Percentiles rank a stretch among this genome's conserved stretches.
Evolutionary conservation across 805 yeast species (phyloP).

Genomic region (Kodamaea jinghongensis): DNA sequence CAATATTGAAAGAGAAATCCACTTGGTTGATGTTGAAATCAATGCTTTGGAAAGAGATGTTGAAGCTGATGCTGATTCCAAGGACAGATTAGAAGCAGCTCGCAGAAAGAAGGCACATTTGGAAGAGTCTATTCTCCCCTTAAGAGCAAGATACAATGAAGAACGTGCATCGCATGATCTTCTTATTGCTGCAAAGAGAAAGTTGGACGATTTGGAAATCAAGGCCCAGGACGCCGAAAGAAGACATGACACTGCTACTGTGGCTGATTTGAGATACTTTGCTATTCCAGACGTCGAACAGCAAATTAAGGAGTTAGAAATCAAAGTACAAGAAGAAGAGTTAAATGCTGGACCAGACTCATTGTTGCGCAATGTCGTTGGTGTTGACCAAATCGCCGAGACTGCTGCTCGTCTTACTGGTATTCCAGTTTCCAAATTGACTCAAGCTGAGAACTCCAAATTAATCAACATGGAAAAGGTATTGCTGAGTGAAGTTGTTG

Average conservation of each 20-base stretch:
- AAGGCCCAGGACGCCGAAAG: slow-evolving; percentile 97
- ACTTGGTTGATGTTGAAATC: slow-evolving; percentile 90
- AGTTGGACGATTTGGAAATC: slow-evolving; percentile 85
- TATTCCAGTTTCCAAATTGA: slow-evolving; percentile 90
- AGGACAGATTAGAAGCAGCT: slow-evolving; percentile 81
- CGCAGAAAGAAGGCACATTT: slow-evolving; percentile 74
- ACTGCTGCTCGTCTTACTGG: slow-evolving; percentile 96
- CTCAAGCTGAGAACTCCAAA: slow-evolving; percentile 93
- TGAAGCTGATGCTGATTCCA: slow-evolving; percentile 77
- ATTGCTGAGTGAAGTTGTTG: slow-evolving; percentile 80
- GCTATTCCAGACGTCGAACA: slow-evolving; percentile 91
- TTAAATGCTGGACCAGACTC: slow-evolving; percentile 55
- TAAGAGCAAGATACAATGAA: slow-evolving; percentile 78
- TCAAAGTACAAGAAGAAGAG: slow-evolving; percentile 74
- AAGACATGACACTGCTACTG: slow-evolving; percentile 89
- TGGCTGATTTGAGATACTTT: slow-evolving; percentile 94
- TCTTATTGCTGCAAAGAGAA: slow-evolving; percentile 83
- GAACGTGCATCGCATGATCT: slow-evolving; percentile 92
- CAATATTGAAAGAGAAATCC: slow-evolving; percentile 87
- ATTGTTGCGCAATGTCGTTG: slow-evolving; percentile 86
- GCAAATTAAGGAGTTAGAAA: slow-evolving; percentile 73
- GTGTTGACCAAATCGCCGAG: slow-evolving; percentile 86
- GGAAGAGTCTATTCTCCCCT: slow-evolving; percentile 81
- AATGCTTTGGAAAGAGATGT: slow-evolving; percentile 95
- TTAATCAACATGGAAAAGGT: slow-evolving; percentile 92